Evolutionary conservation across 805 yeast genomes (phyloP).

Genomic region (Yarrowia sp.): DNA sequence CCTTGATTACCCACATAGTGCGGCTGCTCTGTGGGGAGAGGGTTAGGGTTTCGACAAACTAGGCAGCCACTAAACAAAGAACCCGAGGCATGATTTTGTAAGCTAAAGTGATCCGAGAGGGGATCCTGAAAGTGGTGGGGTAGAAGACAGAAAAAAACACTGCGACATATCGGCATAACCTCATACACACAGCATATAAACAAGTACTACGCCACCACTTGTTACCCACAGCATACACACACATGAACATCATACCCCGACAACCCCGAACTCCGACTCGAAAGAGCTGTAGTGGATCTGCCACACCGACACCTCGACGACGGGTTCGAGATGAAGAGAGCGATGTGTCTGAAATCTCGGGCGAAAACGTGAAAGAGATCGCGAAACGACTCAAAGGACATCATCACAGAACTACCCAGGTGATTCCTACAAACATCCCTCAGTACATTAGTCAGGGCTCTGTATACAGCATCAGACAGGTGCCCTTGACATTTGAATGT

Average conservation of each 20-base stretch:
- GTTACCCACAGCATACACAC: background rate
- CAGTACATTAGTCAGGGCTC: slow-evolving; percentile 8
- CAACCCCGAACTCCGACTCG: slow-evolving; percentile 25
- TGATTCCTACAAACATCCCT: background rate
- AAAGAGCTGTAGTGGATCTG: slow-evolving; percentile 13
- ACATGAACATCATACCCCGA: slow-evolving; percentile 22
- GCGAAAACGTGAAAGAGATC: slow-evolving; percentile 8
- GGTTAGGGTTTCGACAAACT: background rate
- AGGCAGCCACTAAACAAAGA: slow-evolving; percentile 7
- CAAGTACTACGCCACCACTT: too few relatives aligned
- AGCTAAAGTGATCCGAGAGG: background rate
- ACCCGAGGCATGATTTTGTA: background rate
- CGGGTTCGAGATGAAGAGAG: slow-evolving; percentile 5
- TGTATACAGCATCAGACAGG: slow-evolving; percentile 19
- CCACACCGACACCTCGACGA: slow-evolving; percentile 17
- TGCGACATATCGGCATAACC: background rate
- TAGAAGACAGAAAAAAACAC: background rate
- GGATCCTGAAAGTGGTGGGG: background rate
- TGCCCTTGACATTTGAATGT: slow-evolving; percentile 19
- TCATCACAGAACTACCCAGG: background rate
- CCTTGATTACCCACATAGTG: background rate
- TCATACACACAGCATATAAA: background rate
- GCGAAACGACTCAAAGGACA: slow-evolving; percentile 7
- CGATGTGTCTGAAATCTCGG: background rate
- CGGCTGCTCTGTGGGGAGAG: slow-evolving; percentile 6